phyloP scores from a whole-genome alignment of 257 asterid genomes.

The Agastache rugosa region DNA sequence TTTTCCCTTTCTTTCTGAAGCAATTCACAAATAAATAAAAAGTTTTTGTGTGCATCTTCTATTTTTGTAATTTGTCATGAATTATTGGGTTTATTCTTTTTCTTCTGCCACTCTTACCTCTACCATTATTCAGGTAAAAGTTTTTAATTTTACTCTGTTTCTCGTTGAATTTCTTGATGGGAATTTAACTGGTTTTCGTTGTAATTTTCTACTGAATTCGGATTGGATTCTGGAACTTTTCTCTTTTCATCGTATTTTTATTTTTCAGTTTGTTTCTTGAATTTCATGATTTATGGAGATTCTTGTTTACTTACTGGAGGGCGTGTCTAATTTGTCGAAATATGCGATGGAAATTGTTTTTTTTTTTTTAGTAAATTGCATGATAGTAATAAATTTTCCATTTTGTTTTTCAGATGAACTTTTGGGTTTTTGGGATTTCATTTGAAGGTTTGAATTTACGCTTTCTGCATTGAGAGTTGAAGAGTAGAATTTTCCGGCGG shows the following conservation, averaged over 20 bases:
- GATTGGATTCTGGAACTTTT: constrained; percentile 7
- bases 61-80: neutral
- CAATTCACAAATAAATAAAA: neutral
- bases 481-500: too few relatives aligned
- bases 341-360: neutral
- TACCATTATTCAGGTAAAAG: constrained; percentile 33
- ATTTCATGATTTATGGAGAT: constrained; percentile 22
- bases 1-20: constrained; percentile 27
- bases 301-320: constrained; percentile 14
- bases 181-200: neutral
- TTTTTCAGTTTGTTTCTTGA: neutral
- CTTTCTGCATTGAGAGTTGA: constrained; percentile 14
- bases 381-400: neutral
- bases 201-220: neutral
- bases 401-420: constrained; percentile 37
- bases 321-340: neutral
- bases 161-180: constrained; percentile 4
- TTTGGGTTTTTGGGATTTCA: constrained; percentile 31
- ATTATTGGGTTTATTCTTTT: constrained; percentile 29
- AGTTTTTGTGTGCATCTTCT: neutral
- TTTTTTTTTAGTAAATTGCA: constrained; percentile 25
- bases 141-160: constrained; percentile 1
- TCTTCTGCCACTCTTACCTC: constrained; percentile 3
- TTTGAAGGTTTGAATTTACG: constrained; percentile 24
- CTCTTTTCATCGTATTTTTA: neutral